These are phyloP conservation scores for Lentinula boryana DNA, from an alignment of 768 basidiomycete genomes.

Conservation along the genomic window DNA sequence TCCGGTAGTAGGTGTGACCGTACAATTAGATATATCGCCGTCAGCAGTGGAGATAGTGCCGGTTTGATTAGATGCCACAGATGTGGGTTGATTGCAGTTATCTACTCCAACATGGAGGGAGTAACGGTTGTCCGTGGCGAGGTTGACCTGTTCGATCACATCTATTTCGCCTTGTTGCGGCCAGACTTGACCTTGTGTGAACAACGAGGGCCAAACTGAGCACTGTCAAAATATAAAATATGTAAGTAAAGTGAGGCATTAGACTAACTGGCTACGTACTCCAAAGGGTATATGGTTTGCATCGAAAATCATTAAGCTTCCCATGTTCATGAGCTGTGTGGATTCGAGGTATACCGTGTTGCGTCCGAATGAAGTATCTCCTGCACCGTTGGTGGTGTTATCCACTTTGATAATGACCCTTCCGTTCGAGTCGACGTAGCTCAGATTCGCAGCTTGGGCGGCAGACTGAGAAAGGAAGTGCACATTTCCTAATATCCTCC, in stretches of 20 bases:
- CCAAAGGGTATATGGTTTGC: slow-evolving; percentile 11
- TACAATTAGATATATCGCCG: slow-evolving; percentile 32
- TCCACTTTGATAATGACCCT: slow-evolving; percentile 18
- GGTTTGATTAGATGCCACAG: slow-evolving; percentile 25
- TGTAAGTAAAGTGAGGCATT: not conserved
- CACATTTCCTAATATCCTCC: not conserved
- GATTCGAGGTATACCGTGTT: slow-evolving; percentile 1
- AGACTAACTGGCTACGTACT: not conserved
- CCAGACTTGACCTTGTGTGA: slow-evolving; percentile 32
- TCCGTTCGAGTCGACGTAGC: slow-evolving; percentile 11
- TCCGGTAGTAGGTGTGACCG: slow-evolving; percentile 30
- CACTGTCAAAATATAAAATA: slow-evolving; percentile 24
- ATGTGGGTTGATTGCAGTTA: slow-evolving; percentile 38
- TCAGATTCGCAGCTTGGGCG: slow-evolving; percentile 8
- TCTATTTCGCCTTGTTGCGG: slow-evolving; percentile 45
- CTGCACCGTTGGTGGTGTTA: slow-evolving; percentile 12
- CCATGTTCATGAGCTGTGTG: slow-evolving; percentile 12
- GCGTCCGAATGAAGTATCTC: slow-evolving; percentile 1
- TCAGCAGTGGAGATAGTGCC: slow-evolving; percentile 33
- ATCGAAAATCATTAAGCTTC: slow-evolving; percentile 10
- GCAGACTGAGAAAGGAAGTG: slow-evolving; percentile 10
- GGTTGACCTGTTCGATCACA: slow-evolving; percentile 51
- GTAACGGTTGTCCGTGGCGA: slow-evolving; percentile 43
- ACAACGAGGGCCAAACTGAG: slow-evolving; percentile 53
- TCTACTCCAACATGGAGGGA: slow-evolving; percentile 51